A percentile compares a stretch with the other conserved stretches of the same genome.
phyloP scores from a whole-genome alignment of 257 asterid species.

The Capsicum chinense region DNA sequence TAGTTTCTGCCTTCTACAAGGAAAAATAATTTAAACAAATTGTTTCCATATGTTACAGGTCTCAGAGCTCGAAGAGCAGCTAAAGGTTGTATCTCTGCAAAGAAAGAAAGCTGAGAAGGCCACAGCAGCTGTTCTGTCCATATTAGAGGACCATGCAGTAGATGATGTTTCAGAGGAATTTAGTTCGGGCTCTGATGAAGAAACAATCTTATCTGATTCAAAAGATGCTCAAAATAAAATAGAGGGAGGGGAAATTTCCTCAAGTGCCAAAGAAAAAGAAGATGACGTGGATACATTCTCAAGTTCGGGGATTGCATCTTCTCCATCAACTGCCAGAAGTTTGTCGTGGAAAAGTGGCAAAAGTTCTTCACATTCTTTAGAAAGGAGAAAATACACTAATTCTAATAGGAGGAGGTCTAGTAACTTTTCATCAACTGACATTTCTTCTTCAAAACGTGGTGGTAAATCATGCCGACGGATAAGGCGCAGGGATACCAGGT shows the following conservation, averaged over 20 bases:
- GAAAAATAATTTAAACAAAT: not conserved
- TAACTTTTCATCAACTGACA: slow-evolving; percentile 54
- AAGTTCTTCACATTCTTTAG: slow-evolving; percentile 57
- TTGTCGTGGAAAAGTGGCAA: slow-evolving; percentile 85
- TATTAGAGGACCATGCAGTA: slow-evolving; percentile 68
- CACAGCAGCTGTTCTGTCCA: slow-evolving; percentile 75
- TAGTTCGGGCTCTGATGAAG: slow-evolving; percentile 76
- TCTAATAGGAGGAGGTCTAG: slow-evolving; percentile 59
- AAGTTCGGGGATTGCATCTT: slow-evolving; percentile 76
- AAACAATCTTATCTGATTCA: slow-evolving; percentile 46
- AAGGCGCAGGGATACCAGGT: slow-evolving; percentile 77
- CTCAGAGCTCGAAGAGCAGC: slow-evolving; percentile 80
- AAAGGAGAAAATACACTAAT: slow-evolving; percentile 61
- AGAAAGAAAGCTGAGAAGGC: slow-evolving; percentile 95
- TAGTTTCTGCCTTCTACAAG: not conserved
- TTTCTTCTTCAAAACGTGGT: slow-evolving; percentile 57
- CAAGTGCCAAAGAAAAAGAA: slow-evolving; percentile 45
- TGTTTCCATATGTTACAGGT: slow-evolving; percentile 48
- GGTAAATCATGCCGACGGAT: slow-evolving; percentile 92
- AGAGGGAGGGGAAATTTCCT: slow-evolving; percentile 44
- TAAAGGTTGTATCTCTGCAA: slow-evolving; percentile 69
- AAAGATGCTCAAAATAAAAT: slow-evolving; percentile 42
- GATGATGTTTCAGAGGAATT: slow-evolving; percentile 70
- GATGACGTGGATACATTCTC: slow-evolving; percentile 60
- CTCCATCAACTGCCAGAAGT: slow-evolving; percentile 72